phyloP scores from a whole-genome alignment of 345 rosid species.

The Alliaria petiolata region DNA sequence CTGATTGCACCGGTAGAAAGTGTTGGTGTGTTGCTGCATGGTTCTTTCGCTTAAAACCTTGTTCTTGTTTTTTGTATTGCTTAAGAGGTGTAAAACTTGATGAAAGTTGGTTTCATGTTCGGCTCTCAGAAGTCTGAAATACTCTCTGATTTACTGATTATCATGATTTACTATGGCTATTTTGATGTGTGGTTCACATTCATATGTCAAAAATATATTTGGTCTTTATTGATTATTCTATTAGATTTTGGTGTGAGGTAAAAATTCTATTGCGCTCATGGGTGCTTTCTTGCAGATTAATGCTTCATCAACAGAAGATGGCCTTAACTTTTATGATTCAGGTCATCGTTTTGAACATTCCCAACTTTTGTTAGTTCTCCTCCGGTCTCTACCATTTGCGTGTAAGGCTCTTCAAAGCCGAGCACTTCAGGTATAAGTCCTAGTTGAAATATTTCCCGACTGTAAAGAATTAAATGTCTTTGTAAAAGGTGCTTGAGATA shows the following conservation, averaged over 20 bases:
- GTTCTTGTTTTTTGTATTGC: not conserved
- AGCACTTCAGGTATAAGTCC: conserved; percentile 79
- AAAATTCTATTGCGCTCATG: not conserved
- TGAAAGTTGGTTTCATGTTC: not conserved
- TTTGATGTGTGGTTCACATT: conserved; percentile 11
- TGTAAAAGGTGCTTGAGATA: conserved; percentile 17
- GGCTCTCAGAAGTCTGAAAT: not conserved
- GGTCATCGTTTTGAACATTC: conserved; percentile 93
- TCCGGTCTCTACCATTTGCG: conserved; percentile 85
- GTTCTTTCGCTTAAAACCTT: conserved; percentile 4
- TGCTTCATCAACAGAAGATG: conserved; percentile 91
- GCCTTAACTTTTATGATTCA: conserved; percentile 86
- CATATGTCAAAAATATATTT: not conserved
- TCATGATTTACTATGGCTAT: not conserved
- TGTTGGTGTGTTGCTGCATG: not conserved
- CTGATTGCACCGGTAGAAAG: conserved; percentile 8
- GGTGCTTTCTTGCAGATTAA: conserved; percentile 66
- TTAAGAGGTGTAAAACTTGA: conserved; percentile 11
- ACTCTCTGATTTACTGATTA: not conserved
- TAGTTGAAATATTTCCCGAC: conserved; percentile 9
- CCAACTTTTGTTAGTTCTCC: conserved; percentile 82
- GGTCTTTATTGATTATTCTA: not conserved
- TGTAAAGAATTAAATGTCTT: not conserved
- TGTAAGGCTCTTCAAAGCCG: conserved; percentile 73
- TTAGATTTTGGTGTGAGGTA: conserved; percentile 4